Evolutionary conservation across 179 eudicot species (phyloP).

Genomic region (Drosera spatulata): DNA sequence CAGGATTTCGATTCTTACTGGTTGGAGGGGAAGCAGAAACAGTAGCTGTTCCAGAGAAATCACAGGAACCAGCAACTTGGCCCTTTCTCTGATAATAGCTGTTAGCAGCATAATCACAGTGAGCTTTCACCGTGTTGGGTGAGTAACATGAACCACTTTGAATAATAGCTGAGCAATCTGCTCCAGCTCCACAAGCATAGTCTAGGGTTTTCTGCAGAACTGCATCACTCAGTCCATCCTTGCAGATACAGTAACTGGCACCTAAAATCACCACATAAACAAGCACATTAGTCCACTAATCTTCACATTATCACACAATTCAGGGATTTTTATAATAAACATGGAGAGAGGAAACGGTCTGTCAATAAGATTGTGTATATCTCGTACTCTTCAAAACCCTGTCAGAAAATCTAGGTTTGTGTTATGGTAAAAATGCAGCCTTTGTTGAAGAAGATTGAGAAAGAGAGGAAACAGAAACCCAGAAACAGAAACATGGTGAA

Average conservation of each 20-base stretch:
- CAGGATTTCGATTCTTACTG: constrained; percentile 21
- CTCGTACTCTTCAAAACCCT: too few species aligned
- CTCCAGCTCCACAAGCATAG: constrained; percentile 82
- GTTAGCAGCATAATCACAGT: too few species aligned
- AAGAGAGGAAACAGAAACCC: constrained; percentile 3
- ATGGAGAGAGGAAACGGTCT: too few species aligned
- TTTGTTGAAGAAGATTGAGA: background rate
- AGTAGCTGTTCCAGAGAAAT: constrained; percentile 54
- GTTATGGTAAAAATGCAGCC: too few species aligned
- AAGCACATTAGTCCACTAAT: background rate
- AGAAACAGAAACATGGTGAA: constrained; percentile 1
- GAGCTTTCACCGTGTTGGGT: constrained; percentile 19
- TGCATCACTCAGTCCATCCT: constrained; percentile 32
- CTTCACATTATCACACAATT: background rate
- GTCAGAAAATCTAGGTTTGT: too few species aligned
- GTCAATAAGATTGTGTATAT: background rate
- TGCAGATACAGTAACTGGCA: constrained; percentile 69
- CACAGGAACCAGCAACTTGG: constrained; percentile 40
- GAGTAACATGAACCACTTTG: constrained; percentile 50
- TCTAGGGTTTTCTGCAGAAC: constrained; percentile 51
- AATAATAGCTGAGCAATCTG: constrained; percentile 41
- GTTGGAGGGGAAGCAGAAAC: constrained; percentile 20
- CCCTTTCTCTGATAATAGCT: constrained; percentile 63
- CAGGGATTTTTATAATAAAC: background rate
- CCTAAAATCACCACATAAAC: constrained; percentile 13